Evolutionary conservation across 768 basidiomycete genomes (phyloP).

Genomic region (Amyloporia xantha): DNA sequence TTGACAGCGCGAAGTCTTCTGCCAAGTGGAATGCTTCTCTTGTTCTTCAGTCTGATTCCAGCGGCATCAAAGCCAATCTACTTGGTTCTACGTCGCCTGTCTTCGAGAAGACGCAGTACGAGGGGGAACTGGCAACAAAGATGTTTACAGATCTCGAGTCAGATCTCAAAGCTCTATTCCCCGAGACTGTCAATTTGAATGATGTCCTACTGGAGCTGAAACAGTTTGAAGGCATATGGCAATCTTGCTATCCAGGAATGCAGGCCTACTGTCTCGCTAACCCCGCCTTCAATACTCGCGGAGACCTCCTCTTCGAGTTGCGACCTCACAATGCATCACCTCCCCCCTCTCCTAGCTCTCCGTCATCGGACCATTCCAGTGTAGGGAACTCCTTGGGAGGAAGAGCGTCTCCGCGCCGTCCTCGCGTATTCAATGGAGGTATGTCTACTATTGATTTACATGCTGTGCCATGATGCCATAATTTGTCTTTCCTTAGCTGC

Average conservation of each 20-base stretch:
- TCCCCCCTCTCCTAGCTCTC: too few relatives aligned
- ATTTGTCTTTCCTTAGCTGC: too few relatives aligned
- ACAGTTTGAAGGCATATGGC: slow-evolving; percentile 24
- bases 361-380: neutral
- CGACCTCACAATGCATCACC: slow-evolving; percentile 6
- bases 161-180: slow-evolving; percentile 18
- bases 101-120: slow-evolving; percentile 9
- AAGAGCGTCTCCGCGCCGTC: too few relatives aligned
- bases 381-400: too few relatives aligned
- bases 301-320: slow-evolving; percentile 27
- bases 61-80: slow-evolving; percentile 18
- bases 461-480: too few relatives aligned
- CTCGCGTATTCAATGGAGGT: too few relatives aligned
- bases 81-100: slow-evolving; percentile 8
- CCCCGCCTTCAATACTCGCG: slow-evolving; percentile 25
- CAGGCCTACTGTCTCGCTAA: slow-evolving; percentile 22
- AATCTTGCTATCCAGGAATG: slow-evolving; percentile 18
- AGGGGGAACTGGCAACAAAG: slow-evolving; percentile 4
- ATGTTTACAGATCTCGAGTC: slow-evolving; percentile 14
- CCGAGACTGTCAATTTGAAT: slow-evolving; percentile 16
- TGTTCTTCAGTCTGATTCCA: slow-evolving; percentile 11
- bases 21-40: slow-evolving; percentile 22
- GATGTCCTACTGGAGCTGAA: slow-evolving; percentile 19
- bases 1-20: slow-evolving; percentile 18
- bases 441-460: too few relatives aligned